Evolutionary conservation across 2,329 filamentous ascomycete species (phyloP), one percentile per base, ranked within the genome.

Genomic region (Scolecobasidium constrictum): DNA sequence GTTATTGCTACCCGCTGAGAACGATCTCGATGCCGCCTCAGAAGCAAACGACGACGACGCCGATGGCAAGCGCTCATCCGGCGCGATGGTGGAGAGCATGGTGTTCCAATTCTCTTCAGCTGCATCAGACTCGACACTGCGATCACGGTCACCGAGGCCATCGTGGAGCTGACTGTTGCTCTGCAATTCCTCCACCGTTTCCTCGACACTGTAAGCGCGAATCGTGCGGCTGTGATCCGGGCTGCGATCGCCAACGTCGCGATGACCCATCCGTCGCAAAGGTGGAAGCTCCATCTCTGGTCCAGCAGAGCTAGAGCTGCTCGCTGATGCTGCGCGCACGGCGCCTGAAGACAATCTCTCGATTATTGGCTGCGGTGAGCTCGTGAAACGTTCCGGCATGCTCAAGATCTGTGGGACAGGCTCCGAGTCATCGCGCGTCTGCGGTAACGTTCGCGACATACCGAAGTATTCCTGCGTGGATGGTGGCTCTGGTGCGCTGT

Each of bases 91-190:
- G 5, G 75, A 81, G 45, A 87, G 68, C 42, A 95, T 77, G 3
- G 80, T 86, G 46, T 90, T 82, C 88, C 88, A 95, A 39, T 72
- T 70, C 40, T 68, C 65, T 4, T 82, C 81, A 1, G 81, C 64
- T 40, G 68, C 65, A 4, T 82, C 81, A 1, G 82, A 81, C 55
- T 81, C 87, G n/a, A 86, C 65, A 59, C 86, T 94, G 46, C 87
- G 82, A 61, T 94, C 86, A 45, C 87, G 82, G 61, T 94, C 86
- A 28, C 86, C 87, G 13, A 94, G 72, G 3, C 86, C 86, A 59
- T 93, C 81, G 1, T 82, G 48, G 3, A 20, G 18, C 9, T 9
- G 15, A 15, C 9, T 31, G 26, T 9, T 9, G 26, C 26, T 31
- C 26, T n/a, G 15, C 9, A 31, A 9, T 13, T 35, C 19, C 23